Evolutionary conservation across 2,329 filamentous ascomycete genomes (phyloP), one percentile per base, ranked within the genome.

Genomic region (Aphanoascus verrucosus): DNA sequence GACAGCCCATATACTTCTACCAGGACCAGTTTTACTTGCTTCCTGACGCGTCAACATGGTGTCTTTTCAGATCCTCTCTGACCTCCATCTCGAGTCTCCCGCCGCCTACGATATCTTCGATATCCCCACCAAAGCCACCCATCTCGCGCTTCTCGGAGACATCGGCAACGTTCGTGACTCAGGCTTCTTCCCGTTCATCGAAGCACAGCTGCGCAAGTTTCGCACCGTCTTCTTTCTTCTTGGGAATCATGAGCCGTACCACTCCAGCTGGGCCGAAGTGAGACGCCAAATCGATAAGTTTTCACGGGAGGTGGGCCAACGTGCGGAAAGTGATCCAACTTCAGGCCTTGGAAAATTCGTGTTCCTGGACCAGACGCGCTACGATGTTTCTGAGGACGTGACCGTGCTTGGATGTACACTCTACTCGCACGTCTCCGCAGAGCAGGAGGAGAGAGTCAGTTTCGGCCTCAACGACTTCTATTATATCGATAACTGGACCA

Each of bases 221-320:
- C 61, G 66, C 4, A 62, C 67, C 1, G 74, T 82, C 1, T 71
- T 82, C 40, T 69, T 80, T 28, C 67, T 82, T 0, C 62, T 74
- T 0, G 78, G 79, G 0, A 82, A 82, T 58, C 78, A 82, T 60
- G 79, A 83, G 60, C 68, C 77, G 0, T 80, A 76, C 57, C 60
- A 64, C 31, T 63, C 62, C 38, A 65, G 51, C 44, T 69, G 66
- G 64, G 15, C 31, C 1, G 57, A 61, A 2, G 62, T 58, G 5
- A 62, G 59, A 37, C 52, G 55, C 8, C 54, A 54, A 17, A 31
- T 69, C 1, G 40, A 53, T 11, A 43, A 55, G 15, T 67, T 69
- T 49, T 59, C 61, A 5, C 42, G 58, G 4, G 53, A 60, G 12
- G 52, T 66, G 8, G 47, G 53, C 8, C 31, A 61, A 47, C 53